A percentile compares a stretch with the other conserved stretches of the same genome.
These are phyloP conservation scores for Ramularia collo-cygni DNA, from an alignment of 2,329 filamentous ascomycete genomes.

Conservation along the genomic window DNA sequence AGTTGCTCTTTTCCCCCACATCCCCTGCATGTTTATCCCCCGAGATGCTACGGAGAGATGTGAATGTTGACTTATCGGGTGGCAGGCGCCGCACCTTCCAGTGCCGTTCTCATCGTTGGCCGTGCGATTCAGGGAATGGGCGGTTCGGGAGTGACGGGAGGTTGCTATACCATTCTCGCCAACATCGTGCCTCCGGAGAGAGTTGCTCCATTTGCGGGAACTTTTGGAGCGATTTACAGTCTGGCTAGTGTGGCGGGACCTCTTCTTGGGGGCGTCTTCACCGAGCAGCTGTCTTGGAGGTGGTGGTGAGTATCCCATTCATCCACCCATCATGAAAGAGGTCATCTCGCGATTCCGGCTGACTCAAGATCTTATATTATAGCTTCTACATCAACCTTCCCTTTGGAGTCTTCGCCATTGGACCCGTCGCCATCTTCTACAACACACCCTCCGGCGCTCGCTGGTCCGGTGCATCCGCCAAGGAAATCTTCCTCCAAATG, in stretches of 20 bases:
- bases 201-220: conserved; percentile 22
- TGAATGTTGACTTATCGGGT: conserved; percentile 33
- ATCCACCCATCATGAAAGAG: too few species aligned
- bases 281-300: conserved; percentile 28
- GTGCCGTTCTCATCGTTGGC: conserved; percentile 46
- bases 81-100: conserved; percentile 42
- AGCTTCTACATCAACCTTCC: conserved; percentile 7
- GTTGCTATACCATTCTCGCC: not conserved
- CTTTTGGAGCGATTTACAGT: conserved; percentile 31
- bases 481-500: conserved; percentile 32
- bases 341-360: too few species aligned
- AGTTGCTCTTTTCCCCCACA: too few species aligned
- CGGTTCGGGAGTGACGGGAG: conserved; percentile 34
- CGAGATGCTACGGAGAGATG: too few species aligned
- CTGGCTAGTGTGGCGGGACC: conserved; percentile 39
- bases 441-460: not conserved
- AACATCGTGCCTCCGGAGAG: conserved; percentile 22
- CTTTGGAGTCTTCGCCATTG: not conserved
- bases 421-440: not conserved
- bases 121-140: conserved; percentile 47
- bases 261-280: conserved; percentile 40
- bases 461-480: conserved; percentile 1
- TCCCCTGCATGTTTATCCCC: too few species aligned
- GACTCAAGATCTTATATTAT: too few species aligned
- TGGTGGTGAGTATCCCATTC: too few species aligned